A percentile compares a stretch with the other conserved stretches of the same genome.
Conservation (phyloP, 164 flowering plant genomes). For the Piper longum region DNA sequence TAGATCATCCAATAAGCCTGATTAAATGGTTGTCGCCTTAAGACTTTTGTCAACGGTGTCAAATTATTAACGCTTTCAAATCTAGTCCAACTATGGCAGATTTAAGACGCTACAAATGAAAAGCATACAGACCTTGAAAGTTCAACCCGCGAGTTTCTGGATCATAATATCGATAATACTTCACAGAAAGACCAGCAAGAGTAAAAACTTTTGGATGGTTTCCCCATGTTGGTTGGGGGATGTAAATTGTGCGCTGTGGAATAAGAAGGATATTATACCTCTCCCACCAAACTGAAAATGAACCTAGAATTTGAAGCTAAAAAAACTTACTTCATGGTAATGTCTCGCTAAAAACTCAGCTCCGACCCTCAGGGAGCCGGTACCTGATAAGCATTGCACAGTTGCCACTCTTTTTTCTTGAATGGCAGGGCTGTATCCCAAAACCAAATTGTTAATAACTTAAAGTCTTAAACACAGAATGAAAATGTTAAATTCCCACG, state of each 20-base stretch:
- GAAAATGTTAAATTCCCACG: too few species aligned
- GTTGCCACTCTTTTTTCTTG: constrained; percentile 82
- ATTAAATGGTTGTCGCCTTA: neutral
- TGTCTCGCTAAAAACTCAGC: constrained; percentile 85
- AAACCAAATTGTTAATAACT: neutral
- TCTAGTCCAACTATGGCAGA: neutral
- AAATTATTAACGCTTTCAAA: too few species aligned
- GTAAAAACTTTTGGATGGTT: constrained; percentile 84
- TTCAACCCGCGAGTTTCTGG: constrained; percentile 86
- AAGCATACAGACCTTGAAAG: constrained; percentile 47
- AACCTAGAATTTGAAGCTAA: neutral
- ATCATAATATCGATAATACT: constrained; percentile 85
- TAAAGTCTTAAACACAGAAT: too few species aligned
- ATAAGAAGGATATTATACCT: neutral
- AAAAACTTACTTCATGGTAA: constrained; percentile 49
- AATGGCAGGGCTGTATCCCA: constrained; percentile 66
- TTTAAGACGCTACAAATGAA: neutral
- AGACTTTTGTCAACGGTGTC: too few species aligned
- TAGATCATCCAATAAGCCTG: constrained; percentile 87
- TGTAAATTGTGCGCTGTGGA: constrained; percentile 63
- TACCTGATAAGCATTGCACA: constrained; percentile 90
- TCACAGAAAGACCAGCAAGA: constrained; percentile 74
- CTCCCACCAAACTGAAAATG: neutral
- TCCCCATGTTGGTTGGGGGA: constrained; percentile 97
- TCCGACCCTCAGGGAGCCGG: constrained; percentile 96